Percentiles rank a stretch among this genome's conserved stretches.
phyloP scores from a whole-genome alignment of 2,329 filamentous ascomycete genomes.

The Coleophoma eucalyptorum region DNA sequence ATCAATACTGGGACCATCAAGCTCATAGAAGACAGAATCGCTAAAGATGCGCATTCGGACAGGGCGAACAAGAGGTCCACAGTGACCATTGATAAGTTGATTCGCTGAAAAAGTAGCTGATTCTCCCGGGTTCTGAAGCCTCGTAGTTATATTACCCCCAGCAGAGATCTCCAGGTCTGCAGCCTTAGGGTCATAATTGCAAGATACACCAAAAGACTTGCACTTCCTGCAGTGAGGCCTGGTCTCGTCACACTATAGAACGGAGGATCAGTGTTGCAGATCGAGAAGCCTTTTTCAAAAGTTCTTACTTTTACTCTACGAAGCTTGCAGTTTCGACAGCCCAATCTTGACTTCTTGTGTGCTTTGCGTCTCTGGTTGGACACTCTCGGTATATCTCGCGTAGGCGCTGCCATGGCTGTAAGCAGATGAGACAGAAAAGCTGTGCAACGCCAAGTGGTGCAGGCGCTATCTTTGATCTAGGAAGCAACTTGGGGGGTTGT shows the following conservation, averaged over 20 bases:
- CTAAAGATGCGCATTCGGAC: not conserved
- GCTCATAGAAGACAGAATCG: not conserved
- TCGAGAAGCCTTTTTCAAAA: too few species aligned
- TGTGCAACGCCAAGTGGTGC: too few species aligned
- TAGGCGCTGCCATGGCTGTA: too few species aligned
- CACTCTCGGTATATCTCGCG: not conserved
- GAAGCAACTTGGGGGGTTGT: too few species aligned
- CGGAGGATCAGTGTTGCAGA: not conserved
- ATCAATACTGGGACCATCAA: constrained; percentile 23
- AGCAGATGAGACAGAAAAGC: too few species aligned
- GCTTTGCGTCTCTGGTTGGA: constrained; percentile 14
- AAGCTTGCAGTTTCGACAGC: constrained; percentile 54
- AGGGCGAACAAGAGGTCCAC: not conserved
- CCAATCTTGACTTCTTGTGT: constrained; percentile 50
- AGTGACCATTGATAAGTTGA: not conserved
- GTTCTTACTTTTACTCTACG: constrained; percentile 44
- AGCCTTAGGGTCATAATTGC: constrained; percentile 36
- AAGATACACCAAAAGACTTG: constrained; percentile 39
- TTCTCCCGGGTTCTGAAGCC: not conserved
- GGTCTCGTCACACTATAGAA: constrained; percentile 46
- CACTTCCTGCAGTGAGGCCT: constrained; percentile 47
- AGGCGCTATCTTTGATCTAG: too few species aligned
- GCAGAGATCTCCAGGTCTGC: constrained; percentile 29
- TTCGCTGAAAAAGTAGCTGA: not conserved
- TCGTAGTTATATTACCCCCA: constrained; percentile 16